A percentile compares a stretch with the other conserved stretches of the same genome.
Evolutionary conservation across 208 protist species (phyloP).

Genomic region (Leishmania braziliensis): DNA sequence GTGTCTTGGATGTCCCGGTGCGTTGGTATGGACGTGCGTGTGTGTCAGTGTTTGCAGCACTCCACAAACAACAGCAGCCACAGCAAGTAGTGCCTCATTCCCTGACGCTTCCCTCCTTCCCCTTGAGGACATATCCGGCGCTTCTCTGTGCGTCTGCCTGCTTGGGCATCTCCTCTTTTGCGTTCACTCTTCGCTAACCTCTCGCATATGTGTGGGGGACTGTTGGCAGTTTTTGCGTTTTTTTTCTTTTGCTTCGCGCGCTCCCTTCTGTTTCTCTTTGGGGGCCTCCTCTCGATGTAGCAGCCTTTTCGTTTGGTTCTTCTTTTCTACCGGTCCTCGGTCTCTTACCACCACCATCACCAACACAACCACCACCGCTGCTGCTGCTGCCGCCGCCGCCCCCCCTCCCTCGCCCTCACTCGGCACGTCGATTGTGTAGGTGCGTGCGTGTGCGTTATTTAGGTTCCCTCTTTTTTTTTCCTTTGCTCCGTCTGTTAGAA

Average conservation of each 20-base stretch:
- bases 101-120: background rate
- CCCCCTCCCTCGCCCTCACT: background rate
- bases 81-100: background rate
- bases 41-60: background rate
- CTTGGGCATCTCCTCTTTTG: no score
- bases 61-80: no score
- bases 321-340: background rate
- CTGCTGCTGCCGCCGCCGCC: no score
- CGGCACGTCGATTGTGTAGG: background rate
- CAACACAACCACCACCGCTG: background rate
- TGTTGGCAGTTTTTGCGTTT: no score
- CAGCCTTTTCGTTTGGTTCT: background rate
- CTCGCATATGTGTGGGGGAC: no score
- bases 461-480: background rate
- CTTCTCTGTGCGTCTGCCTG: no score
- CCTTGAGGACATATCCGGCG: no score
- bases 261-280: background rate
- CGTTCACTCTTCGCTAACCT: no score
- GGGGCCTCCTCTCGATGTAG: background rate
- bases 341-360: background rate
- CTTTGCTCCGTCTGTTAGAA: no score
- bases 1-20: background rate
- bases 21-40: background rate
- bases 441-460: background rate
- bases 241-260: no score